These are phyloP conservation scores for Sisymbrium altissimum DNA, from an alignment of 345 rosid species.

Conservation along the genomic window DNA sequence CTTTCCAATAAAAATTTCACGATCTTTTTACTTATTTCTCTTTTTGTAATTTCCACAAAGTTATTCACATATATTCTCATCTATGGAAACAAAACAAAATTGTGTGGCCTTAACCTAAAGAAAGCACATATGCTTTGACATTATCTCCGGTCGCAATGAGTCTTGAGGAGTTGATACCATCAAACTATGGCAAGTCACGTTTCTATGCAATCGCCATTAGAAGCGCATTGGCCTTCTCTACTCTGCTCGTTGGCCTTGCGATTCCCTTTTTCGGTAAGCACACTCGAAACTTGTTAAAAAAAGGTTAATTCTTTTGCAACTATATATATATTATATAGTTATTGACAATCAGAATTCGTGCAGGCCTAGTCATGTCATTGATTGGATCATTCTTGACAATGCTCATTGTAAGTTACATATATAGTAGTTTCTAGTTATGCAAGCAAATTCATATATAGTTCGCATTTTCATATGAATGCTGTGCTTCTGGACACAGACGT, in stretches of 20 bases:
- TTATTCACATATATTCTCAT: background rate
- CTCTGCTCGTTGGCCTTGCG: constrained; percentile 71
- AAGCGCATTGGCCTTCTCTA: constrained; percentile 69
- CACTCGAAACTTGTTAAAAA: background rate
- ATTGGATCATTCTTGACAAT: constrained; percentile 87
- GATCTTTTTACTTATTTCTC: background rate
- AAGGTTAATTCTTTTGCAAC: background rate
- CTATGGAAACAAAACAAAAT: background rate
- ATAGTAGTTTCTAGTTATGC: constrained; percentile 14
- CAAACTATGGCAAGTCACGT: constrained; percentile 53
- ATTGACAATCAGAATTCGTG: constrained; percentile 12
- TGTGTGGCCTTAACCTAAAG: constrained; percentile 35
- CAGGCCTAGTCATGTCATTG: constrained; percentile 84
- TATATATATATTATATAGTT: background rate
- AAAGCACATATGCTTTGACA: constrained; percentile 76
- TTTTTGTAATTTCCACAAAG: background rate
- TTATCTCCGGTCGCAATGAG: constrained; percentile 93
- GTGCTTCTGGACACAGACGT: constrained; percentile 49
- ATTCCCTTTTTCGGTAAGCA: constrained; percentile 84
- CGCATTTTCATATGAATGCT: background rate
- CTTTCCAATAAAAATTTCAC: constrained; percentile 23
- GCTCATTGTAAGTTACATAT: constrained; percentile 71
- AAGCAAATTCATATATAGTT: background rate
- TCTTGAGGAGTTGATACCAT: constrained; percentile 85
- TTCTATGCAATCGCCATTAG: constrained; percentile 62